phyloP scores from a whole-genome alignment of 1,139 yeast genomes.

The Suhomyces taliae region DNA sequence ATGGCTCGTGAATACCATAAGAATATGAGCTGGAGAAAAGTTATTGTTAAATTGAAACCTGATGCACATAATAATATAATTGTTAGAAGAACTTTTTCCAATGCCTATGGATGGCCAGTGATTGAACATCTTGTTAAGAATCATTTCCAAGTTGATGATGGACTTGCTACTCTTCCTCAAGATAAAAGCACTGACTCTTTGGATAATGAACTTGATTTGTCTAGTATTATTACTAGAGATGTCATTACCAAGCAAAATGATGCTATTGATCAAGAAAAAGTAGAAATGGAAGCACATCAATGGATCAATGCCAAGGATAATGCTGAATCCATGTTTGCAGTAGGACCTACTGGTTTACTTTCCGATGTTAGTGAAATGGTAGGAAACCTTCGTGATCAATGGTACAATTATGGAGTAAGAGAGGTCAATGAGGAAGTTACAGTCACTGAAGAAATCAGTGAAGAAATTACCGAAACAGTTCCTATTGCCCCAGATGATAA shows the following conservation, averaged over 20 bases:
- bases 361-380: constrained; percentile 59
- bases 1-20: constrained; percentile 90
- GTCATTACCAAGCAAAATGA: constrained; percentile 34
- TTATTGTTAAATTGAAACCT: constrained; percentile 78
- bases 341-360: constrained; percentile 71
- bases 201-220: constrained; percentile 30
- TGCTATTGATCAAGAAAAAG: constrained; percentile 29
- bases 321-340: constrained; percentile 56
- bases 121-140: constrained; percentile 73
- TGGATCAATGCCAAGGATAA: constrained; percentile 57
- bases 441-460: background rate
- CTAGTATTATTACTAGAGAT: constrained; percentile 38
- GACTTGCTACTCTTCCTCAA: background rate
- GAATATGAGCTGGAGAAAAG: constrained; percentile 88
- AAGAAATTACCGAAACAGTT: background rate
- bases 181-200: constrained; percentile 19
- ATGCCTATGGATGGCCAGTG: constrained; percentile 97
- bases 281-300: constrained; percentile 20
- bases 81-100: constrained; percentile 85
- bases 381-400: constrained; percentile 39
- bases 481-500: constrained; percentile 1
- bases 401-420: constrained; percentile 27
- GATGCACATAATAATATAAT: constrained; percentile 96
- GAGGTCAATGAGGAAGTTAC: background rate
- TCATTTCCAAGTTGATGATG: constrained; percentile 44